Evolutionary conservation across 768 basidiomycete genomes (phyloP).

Genomic region (Pulveroboletus sp.): DNA sequence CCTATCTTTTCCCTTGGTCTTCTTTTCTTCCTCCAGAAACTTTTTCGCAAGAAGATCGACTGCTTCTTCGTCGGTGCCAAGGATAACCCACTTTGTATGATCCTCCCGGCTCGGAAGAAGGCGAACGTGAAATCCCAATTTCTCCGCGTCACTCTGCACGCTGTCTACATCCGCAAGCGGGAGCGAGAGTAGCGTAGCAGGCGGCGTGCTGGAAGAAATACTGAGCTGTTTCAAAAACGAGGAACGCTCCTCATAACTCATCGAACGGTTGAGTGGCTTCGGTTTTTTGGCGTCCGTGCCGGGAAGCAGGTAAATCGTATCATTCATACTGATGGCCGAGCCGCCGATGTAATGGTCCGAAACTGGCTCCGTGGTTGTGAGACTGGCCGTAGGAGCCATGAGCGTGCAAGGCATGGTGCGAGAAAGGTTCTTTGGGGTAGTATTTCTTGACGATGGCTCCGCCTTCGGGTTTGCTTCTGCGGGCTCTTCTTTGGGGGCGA

Average conservation of each 20-base stretch:
- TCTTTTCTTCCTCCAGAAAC: constrained; percentile 32
- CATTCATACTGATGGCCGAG: constrained; percentile 21
- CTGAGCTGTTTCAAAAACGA: constrained; percentile 46
- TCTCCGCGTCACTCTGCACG: constrained; percentile 40
- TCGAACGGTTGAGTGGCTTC: constrained; percentile 41
- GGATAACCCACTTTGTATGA: constrained; percentile 44
- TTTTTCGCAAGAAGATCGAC: constrained; percentile 34
- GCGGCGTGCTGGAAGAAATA: constrained; percentile 32
- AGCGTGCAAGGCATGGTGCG: constrained; percentile 59
- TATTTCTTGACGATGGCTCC: neutral
- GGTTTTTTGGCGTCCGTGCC: constrained; percentile 10
- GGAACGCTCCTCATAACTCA: constrained; percentile 53
- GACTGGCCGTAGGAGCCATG: constrained; percentile 43
- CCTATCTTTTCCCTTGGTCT: constrained; percentile 18
- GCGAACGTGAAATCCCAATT: constrained; percentile 43
- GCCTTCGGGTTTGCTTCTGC: constrained; percentile 6
- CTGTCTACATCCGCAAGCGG: constrained; percentile 42
- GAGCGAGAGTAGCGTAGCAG: constrained; percentile 50
- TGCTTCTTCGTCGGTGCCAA: constrained; percentile 50
- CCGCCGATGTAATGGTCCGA: constrained; percentile 33
- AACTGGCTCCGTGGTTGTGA: constrained; percentile 23
- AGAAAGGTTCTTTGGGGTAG: constrained; percentile 18
- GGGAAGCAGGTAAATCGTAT: constrained; percentile 26
- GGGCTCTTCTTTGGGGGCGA: constrained; percentile 33
- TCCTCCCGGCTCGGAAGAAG: constrained; percentile 32